These are phyloP conservation scores for Phyllosticta ampelicida DNA, from an alignment of 2,329 filamentous ascomycete species.

Conservation along the genomic window DNA sequence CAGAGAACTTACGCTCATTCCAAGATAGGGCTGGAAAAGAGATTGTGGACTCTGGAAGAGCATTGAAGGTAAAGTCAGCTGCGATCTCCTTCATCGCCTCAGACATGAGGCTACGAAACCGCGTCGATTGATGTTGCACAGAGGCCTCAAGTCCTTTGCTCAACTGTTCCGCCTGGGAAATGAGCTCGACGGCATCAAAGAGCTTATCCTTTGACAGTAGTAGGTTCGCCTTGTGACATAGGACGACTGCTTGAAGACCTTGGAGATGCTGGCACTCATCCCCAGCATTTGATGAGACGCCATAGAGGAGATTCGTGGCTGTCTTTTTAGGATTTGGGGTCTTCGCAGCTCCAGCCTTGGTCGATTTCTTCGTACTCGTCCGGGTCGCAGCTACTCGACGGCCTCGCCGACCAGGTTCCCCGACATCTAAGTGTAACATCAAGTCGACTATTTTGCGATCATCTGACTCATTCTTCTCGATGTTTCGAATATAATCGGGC, in stretches of 20 bases:
- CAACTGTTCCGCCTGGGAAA: conserved; percentile 18
- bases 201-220: conserved; percentile 23
- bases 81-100: conserved; percentile 63
- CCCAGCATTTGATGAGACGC: conserved; percentile 9
- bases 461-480: conserved; percentile 18
- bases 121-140: conserved; percentile 45
- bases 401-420: conserved; percentile 9
- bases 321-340: conserved; percentile 7
- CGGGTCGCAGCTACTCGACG: neutral
- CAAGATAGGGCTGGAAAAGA: conserved; percentile 61
- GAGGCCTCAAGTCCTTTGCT: conserved; percentile 30
- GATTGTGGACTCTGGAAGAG: conserved; percentile 84
- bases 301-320: neutral
- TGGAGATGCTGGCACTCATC: conserved; percentile 29
- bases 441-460: conserved; percentile 31
- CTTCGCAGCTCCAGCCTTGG: conserved; percentile 12
- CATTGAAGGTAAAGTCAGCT: conserved; percentile 73
- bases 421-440: conserved; percentile 33
- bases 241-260: conserved; percentile 38
- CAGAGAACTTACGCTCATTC: conserved; percentile 20
- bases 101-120: conserved; percentile 56
- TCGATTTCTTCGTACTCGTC: neutral
- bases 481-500: conserved; percentile 21
- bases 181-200: conserved; percentile 18
- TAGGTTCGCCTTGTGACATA: conserved; percentile 41